These are phyloP conservation scores for Hypoxylon intermedium DNA, from an alignment of 495 filamentous ascomycete species.

Conservation along the genomic window DNA sequence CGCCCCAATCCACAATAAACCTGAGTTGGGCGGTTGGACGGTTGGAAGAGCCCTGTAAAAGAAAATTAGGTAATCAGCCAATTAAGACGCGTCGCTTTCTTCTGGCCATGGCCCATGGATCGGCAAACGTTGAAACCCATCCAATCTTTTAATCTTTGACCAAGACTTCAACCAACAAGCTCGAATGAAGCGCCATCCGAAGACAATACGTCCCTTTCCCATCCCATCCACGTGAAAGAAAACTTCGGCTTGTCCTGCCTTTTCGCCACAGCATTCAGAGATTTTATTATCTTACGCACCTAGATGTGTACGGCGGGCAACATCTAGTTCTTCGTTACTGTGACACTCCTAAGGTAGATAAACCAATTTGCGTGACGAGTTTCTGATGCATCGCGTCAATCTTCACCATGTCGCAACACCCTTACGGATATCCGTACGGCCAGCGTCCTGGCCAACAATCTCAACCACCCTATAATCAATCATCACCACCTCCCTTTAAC, in stretches of 20 bases:
- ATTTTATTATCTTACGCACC: too few species aligned
- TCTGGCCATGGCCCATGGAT: constrained; percentile 10
- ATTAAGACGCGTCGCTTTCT: constrained; percentile 6
- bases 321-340: background rate
- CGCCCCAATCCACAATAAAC: too few species aligned
- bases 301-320: too few species aligned
- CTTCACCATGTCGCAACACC: constrained; percentile 49
- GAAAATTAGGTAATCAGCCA: constrained; percentile 2
- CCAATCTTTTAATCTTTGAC: constrained; percentile 6
- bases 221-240: constrained; percentile 16
- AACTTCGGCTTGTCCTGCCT: constrained; percentile 8
- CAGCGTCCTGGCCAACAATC: constrained; percentile 42
- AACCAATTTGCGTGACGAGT: background rate
- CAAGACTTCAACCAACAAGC: background rate
- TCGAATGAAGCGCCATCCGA: too few species aligned
- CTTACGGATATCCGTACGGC: constrained; percentile 40
- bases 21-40: too few species aligned
- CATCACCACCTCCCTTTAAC: constrained; percentile 3
- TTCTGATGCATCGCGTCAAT: constrained; percentile 26
- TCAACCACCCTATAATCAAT: constrained; percentile 32
- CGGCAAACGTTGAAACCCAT: constrained; percentile 6
- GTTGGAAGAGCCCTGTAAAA: too few species aligned
- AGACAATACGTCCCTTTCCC: constrained; percentile 4
- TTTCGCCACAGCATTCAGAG: background rate
- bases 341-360: background rate